Evolutionary conservation across 2,329 filamentous ascomycete species (phyloP).

Genomic region (Teratosphaeriaceae sp.): DNA sequence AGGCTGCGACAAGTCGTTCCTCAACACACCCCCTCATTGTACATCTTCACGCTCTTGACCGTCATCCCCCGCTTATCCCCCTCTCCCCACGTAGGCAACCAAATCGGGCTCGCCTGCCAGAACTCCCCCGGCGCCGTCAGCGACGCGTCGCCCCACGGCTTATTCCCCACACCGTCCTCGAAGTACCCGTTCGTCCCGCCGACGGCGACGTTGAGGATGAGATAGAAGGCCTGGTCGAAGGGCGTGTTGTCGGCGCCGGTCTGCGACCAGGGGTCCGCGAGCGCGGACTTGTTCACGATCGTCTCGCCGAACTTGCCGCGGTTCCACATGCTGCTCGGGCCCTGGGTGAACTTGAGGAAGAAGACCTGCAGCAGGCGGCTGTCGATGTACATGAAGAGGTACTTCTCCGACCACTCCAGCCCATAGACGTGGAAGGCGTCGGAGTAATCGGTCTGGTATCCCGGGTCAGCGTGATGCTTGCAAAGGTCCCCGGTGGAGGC

Average conservation of each 20-base stretch:
- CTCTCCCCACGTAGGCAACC: slow-evolving; percentile 1
- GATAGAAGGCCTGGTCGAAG: slow-evolving; percentile 3
- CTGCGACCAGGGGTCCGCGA: not conserved
- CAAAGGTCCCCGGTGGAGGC: no score
- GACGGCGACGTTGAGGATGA: slow-evolving; percentile 4
- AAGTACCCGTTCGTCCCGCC: slow-evolving; percentile 3
- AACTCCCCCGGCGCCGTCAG: not conserved
- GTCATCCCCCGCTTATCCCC: not conserved
- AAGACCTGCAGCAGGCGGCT: slow-evolving; percentile 1
- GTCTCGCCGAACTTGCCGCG: slow-evolving; percentile 1
- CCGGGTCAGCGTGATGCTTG: no score
- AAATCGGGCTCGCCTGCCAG: not conserved
- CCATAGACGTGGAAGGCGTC: slow-evolving; percentile 62
- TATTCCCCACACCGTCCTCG: not conserved
- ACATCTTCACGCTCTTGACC: slow-evolving; percentile 3
- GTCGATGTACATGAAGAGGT: slow-evolving; percentile 4
- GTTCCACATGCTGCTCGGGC: not conserved
- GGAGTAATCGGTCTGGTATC: slow-evolving; percentile 59
- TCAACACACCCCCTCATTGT: slow-evolving; percentile 1
- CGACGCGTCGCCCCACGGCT: slow-evolving; percentile 3
- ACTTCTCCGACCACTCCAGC: slow-evolving; percentile 2
- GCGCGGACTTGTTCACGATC: slow-evolving; percentile 1
- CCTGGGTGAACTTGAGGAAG: slow-evolving; percentile 1
- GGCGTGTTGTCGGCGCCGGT: not conserved
- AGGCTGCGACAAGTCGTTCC: not conserved